Evolutionary conservation across 495 filamentous ascomycete species (phyloP).

Genomic region (Aspergillus sparsus): DNA sequence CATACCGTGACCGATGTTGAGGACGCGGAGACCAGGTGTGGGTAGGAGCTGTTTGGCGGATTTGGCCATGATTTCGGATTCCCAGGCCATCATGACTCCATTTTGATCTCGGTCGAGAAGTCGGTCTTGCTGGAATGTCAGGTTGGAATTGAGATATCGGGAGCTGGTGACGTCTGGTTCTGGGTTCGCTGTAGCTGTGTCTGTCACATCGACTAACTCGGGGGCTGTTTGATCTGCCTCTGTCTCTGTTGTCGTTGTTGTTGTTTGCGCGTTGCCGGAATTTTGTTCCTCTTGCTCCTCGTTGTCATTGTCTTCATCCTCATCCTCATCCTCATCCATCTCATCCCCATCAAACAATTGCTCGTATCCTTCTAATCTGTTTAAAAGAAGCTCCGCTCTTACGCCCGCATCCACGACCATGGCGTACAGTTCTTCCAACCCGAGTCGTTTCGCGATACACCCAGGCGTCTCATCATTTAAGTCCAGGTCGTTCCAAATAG

Average conservation of each 20-base stretch:
- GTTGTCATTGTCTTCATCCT: conserved; percentile 25
- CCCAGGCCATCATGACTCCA: conserved; percentile 98
- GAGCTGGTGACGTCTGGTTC: conserved; percentile 55
- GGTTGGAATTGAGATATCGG: conserved; percentile 72
- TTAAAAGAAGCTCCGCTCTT: conserved; percentile 82
- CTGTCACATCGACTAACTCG: conserved; percentile 35
- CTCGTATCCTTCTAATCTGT: conserved; percentile 75
- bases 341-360: conserved; percentile 62
- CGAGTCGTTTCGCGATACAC: conserved; percentile 76
- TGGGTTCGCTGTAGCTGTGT: conserved; percentile 11
- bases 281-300: conserved; percentile 29
- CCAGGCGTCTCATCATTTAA: conserved; percentile 84
- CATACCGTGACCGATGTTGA: conserved; percentile 96
- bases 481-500: conserved; percentile 97
- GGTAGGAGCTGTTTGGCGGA: conserved; percentile 68
- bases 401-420: conserved; percentile 90
- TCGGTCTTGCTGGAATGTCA: conserved; percentile 72
- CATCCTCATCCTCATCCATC: conserved; percentile 28
- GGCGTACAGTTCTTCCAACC: conserved; percentile 72
- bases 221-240: conserved; percentile 27
- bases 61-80: conserved; percentile 82
- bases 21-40: conserved; percentile 61
- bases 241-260: neutral
- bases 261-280: conserved; percentile 17
- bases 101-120: conserved; percentile 80